Evolutionary conservation across 441 rosid species (phyloP), one percentile per base, ranked within the genome.

Genomic region (Adansonia grandidieri): DNA sequence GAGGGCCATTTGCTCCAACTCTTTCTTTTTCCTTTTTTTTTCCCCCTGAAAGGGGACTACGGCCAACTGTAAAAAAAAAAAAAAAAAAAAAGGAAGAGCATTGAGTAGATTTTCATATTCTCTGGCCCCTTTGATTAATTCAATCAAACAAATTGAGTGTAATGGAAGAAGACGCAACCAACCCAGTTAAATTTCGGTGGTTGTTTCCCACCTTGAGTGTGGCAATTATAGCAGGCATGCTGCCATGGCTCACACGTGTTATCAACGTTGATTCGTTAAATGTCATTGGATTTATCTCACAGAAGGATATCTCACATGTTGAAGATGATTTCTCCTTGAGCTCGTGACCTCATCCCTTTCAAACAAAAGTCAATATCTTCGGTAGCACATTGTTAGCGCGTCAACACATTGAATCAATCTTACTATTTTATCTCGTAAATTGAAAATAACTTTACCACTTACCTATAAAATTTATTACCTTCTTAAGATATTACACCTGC

Each of bases 141-240:
- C 20, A 22, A 50, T 13, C 58, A 70, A 48, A 22, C n/a, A 70
- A 15, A 50, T 24, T 14, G 9, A 2, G 19, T 70, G 64, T 37
- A 63, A 54, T 54, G 11, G 54, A 56, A 1, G 62, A 32, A 28
- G 65, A 14, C 20, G 28, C 3, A 56, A 24, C 60, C 19, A 71
- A 45, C 32, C 54, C 37, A 68, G 72, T n/a, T 9, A 45, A 68
- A 45, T 42, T 67, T 19, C n/a, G 17, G 53, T n/a, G 13, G 15
- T 19, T 17, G 0, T 19, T 67, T 67, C 42, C 45, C 54, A 24
- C 3, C 9, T 3, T 11, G 5, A 47, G 17, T 19, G 3, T 6
- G 51, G 7, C 20, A 73, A 72, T 54, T 54, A 72, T 32, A 54
- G 64, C 50, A 72, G 28, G 75, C 75, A 15, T 72, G 75, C 63